Evolutionary conservation across 208 protist species (phyloP).

Genomic region (Kentomonas sorsogonicus): DNA sequence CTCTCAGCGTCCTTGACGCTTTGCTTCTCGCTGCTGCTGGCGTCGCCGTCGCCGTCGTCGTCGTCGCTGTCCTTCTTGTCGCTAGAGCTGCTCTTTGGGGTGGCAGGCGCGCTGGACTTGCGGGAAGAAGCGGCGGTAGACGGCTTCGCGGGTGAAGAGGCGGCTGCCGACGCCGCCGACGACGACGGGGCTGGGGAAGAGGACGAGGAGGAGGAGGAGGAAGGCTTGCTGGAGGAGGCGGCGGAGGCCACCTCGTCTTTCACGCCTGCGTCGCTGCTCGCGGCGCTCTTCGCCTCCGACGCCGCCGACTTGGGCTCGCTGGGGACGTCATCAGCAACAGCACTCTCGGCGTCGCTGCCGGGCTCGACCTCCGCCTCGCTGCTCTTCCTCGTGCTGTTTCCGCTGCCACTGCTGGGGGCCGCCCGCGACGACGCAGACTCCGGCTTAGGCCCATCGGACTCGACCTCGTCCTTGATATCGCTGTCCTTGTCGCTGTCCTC

Average conservation of each 20-base stretch:
- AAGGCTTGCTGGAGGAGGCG: too few relatives aligned
- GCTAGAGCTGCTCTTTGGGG: background rate
- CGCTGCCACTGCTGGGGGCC: too few relatives aligned
- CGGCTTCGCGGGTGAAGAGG: too few relatives aligned
- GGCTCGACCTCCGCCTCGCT: background rate
- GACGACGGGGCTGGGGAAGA: too few relatives aligned
- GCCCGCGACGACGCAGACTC: too few relatives aligned
- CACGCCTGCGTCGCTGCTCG: background rate
- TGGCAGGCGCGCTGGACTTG: conserved; percentile 1
- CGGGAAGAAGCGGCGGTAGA: too few relatives aligned
- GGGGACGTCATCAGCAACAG: background rate
- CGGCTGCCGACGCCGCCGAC: too few relatives aligned
- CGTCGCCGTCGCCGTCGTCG: background rate
- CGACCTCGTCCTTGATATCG: background rate
- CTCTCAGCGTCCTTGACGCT: too few relatives aligned
- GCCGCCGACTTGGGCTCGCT: background rate
- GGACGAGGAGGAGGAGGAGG: too few relatives aligned
- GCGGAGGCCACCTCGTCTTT: background rate
- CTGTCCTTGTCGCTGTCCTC: background rate
- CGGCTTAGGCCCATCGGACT: too few relatives aligned
- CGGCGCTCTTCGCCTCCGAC: background rate
- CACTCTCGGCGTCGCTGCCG: background rate
- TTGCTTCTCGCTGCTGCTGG: too few relatives aligned
- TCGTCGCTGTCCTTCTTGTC: background rate
- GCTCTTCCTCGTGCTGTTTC: background rate